Conservation (phyloP, 2,329 filamentous ascomycete genomes). For the Pezicula neosporulosa region DNA sequence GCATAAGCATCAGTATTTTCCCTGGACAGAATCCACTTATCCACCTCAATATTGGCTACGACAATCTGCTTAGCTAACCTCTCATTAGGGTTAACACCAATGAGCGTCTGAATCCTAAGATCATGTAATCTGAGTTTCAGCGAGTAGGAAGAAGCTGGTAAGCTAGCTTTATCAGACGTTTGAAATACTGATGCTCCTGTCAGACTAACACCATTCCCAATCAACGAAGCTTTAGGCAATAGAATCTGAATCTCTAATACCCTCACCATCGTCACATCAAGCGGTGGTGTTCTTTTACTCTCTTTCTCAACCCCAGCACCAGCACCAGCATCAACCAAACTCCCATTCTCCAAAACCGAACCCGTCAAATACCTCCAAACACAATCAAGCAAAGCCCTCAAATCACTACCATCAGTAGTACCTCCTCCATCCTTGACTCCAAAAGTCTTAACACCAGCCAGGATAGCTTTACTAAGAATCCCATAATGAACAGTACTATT, state of each 20-base stretch:
- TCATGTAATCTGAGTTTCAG: slow-evolving; percentile 41
- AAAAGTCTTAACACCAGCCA: slow-evolving; percentile 32
- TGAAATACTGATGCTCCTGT: slow-evolving; percentile 37
- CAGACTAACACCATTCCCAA: slow-evolving; percentile 58
- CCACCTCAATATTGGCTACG: slow-evolving; percentile 59
- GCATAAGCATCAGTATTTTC: slow-evolving; percentile 46
- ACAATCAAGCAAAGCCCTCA: slow-evolving; percentile 6
- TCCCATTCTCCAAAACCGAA: not conserved
- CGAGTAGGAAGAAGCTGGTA: slow-evolving; percentile 20
- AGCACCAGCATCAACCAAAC: not conserved
- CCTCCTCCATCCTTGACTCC: not conserved
- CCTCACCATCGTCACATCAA: slow-evolving; percentile 35
- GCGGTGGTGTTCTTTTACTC: not conserved
- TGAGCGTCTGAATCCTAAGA: slow-evolving; percentile 61
- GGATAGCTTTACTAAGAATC: slow-evolving; percentile 61
- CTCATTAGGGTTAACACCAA: slow-evolving; percentile 73
- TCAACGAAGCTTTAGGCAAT: slow-evolving; percentile 66
- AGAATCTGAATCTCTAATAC: slow-evolving; percentile 49
- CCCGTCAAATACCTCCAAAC: slow-evolving; percentile 13
- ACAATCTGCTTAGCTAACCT: slow-evolving; percentile 63
- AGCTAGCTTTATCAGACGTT: slow-evolving; percentile 6
- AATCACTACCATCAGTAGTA: not conserved
- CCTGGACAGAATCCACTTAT: slow-evolving; percentile 35
- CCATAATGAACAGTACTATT: slow-evolving; percentile 77
- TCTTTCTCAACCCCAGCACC: slow-evolving; percentile 11